These are phyloP conservation scores for Talaromyces sp. DNA, from an alignment of 2,329 filamentous ascomycete genomes.

Conservation along the genomic window DNA sequence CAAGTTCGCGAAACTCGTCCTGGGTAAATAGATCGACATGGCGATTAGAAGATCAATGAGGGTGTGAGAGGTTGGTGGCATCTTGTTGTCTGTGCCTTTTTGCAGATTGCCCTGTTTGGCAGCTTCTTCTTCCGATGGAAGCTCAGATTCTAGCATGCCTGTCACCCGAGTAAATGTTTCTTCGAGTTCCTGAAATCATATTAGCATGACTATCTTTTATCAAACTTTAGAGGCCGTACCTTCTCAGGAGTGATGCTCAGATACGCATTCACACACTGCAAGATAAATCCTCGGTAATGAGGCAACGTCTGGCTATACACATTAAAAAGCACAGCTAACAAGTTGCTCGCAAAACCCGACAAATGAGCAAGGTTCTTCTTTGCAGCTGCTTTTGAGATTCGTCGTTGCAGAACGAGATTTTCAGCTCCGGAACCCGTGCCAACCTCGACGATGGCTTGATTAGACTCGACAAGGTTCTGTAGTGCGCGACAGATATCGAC, in stretches of 20 bases:
- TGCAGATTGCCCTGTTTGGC: constrained; percentile 59
- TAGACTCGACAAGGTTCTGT: constrained; percentile 84
- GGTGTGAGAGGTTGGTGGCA: constrained; percentile 90
- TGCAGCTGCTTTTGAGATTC: constrained; percentile 70
- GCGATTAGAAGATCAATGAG: constrained; percentile 96
- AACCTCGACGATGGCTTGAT: constrained; percentile 70
- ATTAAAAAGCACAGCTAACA: constrained; percentile 96
- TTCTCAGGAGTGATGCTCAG: constrained; percentile 75
- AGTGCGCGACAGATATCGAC: constrained; percentile 82
- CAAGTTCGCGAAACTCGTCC: constrained; percentile 75
- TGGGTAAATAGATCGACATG: constrained; percentile 86
- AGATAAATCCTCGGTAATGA: constrained; percentile 81
- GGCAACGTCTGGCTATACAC: constrained; percentile 96
- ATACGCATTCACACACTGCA: constrained; percentile 92
- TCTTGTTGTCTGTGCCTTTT: constrained; percentile 61
- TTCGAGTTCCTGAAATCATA: constrained; percentile 60
- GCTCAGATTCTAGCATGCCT: constrained; percentile 69
- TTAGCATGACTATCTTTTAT: background rate
- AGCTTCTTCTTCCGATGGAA: constrained; percentile 61
- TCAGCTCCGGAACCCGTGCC: constrained; percentile 57
- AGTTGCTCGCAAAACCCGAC: constrained; percentile 72
- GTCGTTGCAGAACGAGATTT: constrained; percentile 68
- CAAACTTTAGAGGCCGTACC: constrained; percentile 27
- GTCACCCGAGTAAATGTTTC: constrained; percentile 86
- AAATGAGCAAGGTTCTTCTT: constrained; percentile 77